These are phyloP conservation scores for Coemansia sp. DNA, from an alignment of 192 early-diverging fungal species.

Conservation along the genomic window DNA sequence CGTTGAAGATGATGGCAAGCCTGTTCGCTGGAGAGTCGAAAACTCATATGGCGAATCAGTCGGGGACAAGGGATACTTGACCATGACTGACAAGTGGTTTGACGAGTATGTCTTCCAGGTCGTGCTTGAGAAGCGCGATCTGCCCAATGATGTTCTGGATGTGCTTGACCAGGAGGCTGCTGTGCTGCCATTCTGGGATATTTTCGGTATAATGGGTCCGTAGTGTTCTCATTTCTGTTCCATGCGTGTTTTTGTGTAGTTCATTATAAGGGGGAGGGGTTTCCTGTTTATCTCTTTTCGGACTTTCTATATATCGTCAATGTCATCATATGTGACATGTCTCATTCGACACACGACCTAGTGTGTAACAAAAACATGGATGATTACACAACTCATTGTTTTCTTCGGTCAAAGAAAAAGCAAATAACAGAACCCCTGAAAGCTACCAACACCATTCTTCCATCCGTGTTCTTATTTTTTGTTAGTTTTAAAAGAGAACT, in stretches of 20 bases:
- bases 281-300: too few relatives aligned
- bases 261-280: too few relatives aligned
- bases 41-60: conserved; percentile 67
- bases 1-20: conserved; percentile 57
- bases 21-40: conserved; percentile 74
- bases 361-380: too few relatives aligned
- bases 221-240: neutral
- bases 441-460: too few relatives aligned
- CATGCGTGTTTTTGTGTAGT: neutral
- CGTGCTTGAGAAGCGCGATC: conserved; percentile 67
- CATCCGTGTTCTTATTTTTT: too few relatives aligned
- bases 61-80: conserved; percentile 73
- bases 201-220: conserved; percentile 69
- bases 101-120: conserved; percentile 78
- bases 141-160: conserved; percentile 61
- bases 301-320: too few relatives aligned
- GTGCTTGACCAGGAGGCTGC: conserved; percentile 63
- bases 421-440: too few relatives aligned
- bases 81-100: conserved; percentile 79
- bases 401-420: too few relatives aligned
- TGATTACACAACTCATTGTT: too few relatives aligned
- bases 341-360: too few relatives aligned
- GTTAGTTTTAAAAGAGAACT: too few relatives aligned
- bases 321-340: too few relatives aligned
- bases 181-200: conserved; percentile 75